phyloP scores from a whole-genome alignment of 2,329 filamentous ascomycete species.

The Curvularia hawaiiensis region DNA sequence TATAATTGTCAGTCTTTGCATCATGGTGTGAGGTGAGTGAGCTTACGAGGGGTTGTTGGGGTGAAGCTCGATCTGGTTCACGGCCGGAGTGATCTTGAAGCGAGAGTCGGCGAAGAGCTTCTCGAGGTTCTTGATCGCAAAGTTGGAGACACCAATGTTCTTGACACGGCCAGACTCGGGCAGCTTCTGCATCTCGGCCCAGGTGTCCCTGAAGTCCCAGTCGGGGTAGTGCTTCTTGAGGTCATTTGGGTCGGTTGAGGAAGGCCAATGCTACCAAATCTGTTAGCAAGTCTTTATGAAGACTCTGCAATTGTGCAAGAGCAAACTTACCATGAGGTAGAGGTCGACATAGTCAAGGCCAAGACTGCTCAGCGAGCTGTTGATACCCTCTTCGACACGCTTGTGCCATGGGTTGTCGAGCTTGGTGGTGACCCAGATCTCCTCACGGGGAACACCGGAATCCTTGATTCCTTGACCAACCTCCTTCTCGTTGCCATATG shows the following conservation, averaged over 20 bases:
- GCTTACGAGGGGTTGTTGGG: slow-evolving; percentile 73
- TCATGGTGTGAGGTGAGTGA: not conserved
- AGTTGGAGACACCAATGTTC: slow-evolving; percentile 88
- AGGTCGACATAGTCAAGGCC: slow-evolving; percentile 71
- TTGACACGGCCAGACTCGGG: slow-evolving; percentile 71
- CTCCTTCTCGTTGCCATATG: slow-evolving; percentile 79
- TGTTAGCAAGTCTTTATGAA: slow-evolving; percentile 5
- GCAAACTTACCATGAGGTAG: slow-evolving; percentile 61
- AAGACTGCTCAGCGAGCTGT: slow-evolving; percentile 66
- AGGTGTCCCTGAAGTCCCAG: slow-evolving; percentile 85
- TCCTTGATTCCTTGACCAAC: slow-evolving; percentile 74
- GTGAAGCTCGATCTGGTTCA: slow-evolving; percentile 84
- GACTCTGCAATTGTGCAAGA: not conserved
- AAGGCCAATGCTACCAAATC: slow-evolving; percentile 61
- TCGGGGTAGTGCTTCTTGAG: slow-evolving; percentile 71
- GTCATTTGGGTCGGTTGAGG: slow-evolving; percentile 65
- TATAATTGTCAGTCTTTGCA: slow-evolving; percentile 16
- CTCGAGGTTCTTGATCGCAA: slow-evolving; percentile 79
- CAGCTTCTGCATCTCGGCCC: slow-evolving; percentile 73
- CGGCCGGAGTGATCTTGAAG: slow-evolving; percentile 68
- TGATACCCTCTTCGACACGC: slow-evolving; percentile 63
- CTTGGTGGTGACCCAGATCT: slow-evolving; percentile 82
- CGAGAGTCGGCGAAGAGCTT: slow-evolving; percentile 68
- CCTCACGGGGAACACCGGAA: slow-evolving; percentile 66
- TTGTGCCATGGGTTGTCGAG: slow-evolving; percentile 78